Base-by-base conservation (phyloP, 2,329 filamentous ascomycete species). In the Calonectria ilicicola region DNA sequence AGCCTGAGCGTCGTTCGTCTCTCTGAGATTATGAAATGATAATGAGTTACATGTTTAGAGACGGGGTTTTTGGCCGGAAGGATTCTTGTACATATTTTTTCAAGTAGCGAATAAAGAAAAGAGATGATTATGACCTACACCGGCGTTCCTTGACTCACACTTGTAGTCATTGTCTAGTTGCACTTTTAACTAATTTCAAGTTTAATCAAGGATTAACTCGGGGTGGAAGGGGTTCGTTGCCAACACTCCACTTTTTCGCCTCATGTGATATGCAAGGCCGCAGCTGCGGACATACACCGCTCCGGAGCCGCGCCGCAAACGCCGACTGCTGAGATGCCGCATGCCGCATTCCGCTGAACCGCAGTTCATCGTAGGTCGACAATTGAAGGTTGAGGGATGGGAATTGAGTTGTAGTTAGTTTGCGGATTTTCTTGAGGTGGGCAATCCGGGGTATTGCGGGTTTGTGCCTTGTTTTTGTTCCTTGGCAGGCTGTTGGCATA, bases 1-100 rank as follows among this genome's bases (percentile, higher is more conserved):
- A 83, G 80, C 17, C 69, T 84, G 44, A 86, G 83, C 47, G 81
- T 86, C 40, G 77, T 83, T 14, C 75, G 75, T 26, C 66, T 82
- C 2, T 80, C 80, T 0, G 73, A 82, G 72, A 56, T 79, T 15
- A 75, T 79, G 67, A 64, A 85, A 68, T 26, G 65, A 29, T 79
- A 69, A 46, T 38, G 40, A 15, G 10, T 2, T 5, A 26, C 7
- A n/a, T 17, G n/a, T 29, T 17, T 32, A 17, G 15, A 44, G 27
- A 15, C 35, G 19, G 35, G 12, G 47, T 9, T 12, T 12, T 8
- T 21, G 19, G 40, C 35, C 19, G 35, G 14, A 23, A 42, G 15
- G 5, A n/a, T 63, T 44, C 26, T 46, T 46, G 40, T 63, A 46
- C 12, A 63, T 46, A 44, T 29, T 19, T 62, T 62, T 21, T 21